Evolutionary conservation across 768 basidiomycete species (phyloP).

Genomic region (Leccinum subgranulosum): DNA sequence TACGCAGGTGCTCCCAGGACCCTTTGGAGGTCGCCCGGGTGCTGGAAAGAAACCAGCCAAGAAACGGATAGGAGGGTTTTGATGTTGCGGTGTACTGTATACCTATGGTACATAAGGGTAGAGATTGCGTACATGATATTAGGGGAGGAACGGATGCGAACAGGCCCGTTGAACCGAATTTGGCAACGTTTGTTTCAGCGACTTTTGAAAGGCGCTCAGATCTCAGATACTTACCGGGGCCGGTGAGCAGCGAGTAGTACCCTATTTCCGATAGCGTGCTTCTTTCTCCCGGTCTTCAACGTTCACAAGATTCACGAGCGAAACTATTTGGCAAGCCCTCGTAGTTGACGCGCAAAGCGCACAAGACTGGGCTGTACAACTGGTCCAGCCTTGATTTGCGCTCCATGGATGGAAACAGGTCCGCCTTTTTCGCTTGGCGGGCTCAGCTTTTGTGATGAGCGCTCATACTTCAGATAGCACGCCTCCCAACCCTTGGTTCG

Average conservation of each 20-base stretch:
- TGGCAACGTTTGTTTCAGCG: slow-evolving; percentile 20
- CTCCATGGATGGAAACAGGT: slow-evolving; percentile 82
- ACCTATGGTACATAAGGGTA: background rate
- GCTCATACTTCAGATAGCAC: slow-evolving; percentile 35
- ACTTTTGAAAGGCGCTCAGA: background rate
- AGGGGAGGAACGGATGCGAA: background rate
- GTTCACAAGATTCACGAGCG: slow-evolving; percentile 10
- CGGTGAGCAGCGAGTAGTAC: slow-evolving; percentile 13
- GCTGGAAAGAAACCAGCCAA: slow-evolving; percentile 49
- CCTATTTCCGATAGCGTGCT: slow-evolving; percentile 17
- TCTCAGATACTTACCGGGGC: slow-evolving; percentile 7
- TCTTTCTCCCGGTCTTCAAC: slow-evolving; percentile 18
- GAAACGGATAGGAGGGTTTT: slow-evolving; percentile 78
- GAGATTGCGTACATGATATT: background rate
- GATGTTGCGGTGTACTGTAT: slow-evolving; percentile 16
- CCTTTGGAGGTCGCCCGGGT: slow-evolving; percentile 59
- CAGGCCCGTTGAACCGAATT: slow-evolving; percentile 12
- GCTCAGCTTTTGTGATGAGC: slow-evolving; percentile 1
- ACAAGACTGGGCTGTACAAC: slow-evolving; percentile 70
- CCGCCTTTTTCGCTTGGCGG: slow-evolving; percentile 4
- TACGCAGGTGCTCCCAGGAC: slow-evolving; percentile 72
- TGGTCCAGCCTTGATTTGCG: slow-evolving; percentile 50
- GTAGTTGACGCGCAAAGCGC: slow-evolving; percentile 52
- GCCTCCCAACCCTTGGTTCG: slow-evolving; percentile 61
- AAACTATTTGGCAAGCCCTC: slow-evolving; percentile 14